Evolutionary conservation across 2,329 filamentous ascomycete species (phyloP).

Genomic region (Xylariomycetidae sp.): DNA sequence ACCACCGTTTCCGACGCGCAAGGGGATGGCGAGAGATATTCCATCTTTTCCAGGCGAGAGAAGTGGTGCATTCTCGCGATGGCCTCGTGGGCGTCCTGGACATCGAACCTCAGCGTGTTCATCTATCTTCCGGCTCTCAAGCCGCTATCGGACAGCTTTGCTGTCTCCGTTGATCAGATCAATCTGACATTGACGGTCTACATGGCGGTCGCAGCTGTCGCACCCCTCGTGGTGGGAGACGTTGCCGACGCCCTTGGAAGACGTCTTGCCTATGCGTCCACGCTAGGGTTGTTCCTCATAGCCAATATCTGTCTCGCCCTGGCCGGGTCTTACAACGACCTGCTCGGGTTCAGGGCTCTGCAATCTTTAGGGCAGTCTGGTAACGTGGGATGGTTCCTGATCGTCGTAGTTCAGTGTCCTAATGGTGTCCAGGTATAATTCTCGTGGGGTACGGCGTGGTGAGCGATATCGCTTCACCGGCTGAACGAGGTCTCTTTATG

Average conservation of each 20-base stretch:
- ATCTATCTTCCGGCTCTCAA: conserved; percentile 1
- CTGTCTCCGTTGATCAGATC: conserved; percentile 1
- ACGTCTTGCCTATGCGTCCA: conserved; percentile 1
- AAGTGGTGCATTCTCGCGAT: conserved; percentile 1
- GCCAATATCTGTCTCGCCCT: conserved; percentile 4
- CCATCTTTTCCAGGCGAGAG: background rate
- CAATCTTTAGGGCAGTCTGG: conserved; percentile 5
- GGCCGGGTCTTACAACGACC: conserved; percentile 1
- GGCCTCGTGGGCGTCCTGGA: conserved; percentile 1
- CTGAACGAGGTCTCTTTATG: conserved; percentile 6
- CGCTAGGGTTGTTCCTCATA: conserved; percentile 2
- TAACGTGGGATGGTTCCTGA: too few species aligned
- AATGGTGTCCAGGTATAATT: conserved; percentile 2
- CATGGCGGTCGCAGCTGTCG: conserved; percentile 4
- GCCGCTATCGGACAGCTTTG: background rate
- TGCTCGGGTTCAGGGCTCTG: conserved; percentile 5
- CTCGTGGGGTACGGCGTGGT: conserved; percentile 6
- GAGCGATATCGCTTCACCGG: conserved; percentile 5
- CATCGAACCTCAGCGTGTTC: conserved; percentile 1
- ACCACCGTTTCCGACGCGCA: too few species aligned
- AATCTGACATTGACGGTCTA: conserved; percentile 5
- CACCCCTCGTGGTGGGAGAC: conserved; percentile 3
- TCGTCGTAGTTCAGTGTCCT: too few species aligned
- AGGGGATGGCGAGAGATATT: conserved; percentile 1
- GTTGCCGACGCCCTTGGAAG: conserved; percentile 3